Conservation (phyloP, 441 rosid species). For the Hura crepitans region DNA sequence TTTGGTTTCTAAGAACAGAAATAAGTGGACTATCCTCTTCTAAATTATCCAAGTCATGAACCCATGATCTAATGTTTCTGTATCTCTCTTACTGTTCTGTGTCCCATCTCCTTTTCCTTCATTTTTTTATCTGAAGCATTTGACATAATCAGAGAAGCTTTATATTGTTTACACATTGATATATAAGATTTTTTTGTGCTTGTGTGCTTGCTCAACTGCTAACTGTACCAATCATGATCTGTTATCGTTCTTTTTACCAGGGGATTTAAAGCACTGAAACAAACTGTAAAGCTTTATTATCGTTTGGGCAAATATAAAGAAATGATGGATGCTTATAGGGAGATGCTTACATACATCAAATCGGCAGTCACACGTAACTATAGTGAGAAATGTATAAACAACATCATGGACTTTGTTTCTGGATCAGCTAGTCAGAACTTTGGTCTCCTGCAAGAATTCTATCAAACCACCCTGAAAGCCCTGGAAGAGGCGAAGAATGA, state of each 20-base stretch:
- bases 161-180: background rate
- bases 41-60: background rate
- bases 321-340: slow-evolving; percentile 93
- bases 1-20: background rate
- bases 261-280: slow-evolving; percentile 99
- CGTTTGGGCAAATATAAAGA: slow-evolving; percentile 81
- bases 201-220: slow-evolving; percentile 5
- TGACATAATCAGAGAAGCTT: too few relatives aligned
- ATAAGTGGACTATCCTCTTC: background rate
- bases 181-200: background rate
- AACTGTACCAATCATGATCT: background rate
- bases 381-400: slow-evolving; percentile 98
- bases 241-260: slow-evolving; percentile 34
- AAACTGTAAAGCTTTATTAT: slow-evolving; percentile 93
- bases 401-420: slow-evolving; percentile 97
- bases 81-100: background rate
- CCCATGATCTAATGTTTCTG: background rate
- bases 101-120: background rate
- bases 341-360: slow-evolving; percentile 93
- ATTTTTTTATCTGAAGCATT: background rate
- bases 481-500: slow-evolving; percentile 99
- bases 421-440: slow-evolving; percentile 97
- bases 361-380: slow-evolving; percentile 96
- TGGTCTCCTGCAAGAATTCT: slow-evolving; percentile 78
- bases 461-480: slow-evolving; percentile 92